Conservation (phyloP, 495 filamentous ascomycete species). For the Talaromyces thailandensis region DNA sequence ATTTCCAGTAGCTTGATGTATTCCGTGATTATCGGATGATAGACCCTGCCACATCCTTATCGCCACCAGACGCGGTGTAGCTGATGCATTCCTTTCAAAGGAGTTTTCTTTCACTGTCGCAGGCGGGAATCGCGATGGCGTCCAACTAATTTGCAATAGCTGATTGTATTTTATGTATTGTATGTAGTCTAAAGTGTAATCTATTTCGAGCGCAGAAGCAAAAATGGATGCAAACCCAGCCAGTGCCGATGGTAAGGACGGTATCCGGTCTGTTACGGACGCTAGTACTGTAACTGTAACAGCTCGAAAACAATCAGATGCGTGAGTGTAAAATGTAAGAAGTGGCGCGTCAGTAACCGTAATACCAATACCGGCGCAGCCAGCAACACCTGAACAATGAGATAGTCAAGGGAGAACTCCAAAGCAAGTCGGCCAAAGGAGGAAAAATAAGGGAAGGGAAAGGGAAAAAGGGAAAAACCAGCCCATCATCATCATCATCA, state of each 20-base stretch:
- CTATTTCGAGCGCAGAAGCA: background rate
- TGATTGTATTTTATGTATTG: background rate
- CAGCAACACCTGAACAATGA: background rate
- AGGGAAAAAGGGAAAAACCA: background rate
- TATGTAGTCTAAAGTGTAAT: background rate
- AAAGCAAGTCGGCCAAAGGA: background rate
- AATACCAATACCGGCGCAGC: background rate
- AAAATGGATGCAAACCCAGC: background rate
- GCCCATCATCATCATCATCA: no score
- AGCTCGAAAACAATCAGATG: background rate
- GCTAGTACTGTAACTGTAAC: background rate
- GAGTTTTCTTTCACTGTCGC: background rate
- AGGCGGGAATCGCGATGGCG: background rate
- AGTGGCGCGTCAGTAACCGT: background rate
- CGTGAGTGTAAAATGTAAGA: background rate
- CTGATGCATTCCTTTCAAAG: background rate
- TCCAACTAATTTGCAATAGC: background rate
- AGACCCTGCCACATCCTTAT: background rate
- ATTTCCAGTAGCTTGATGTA: background rate
- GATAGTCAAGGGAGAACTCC: background rate
- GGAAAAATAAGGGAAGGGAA: background rate
- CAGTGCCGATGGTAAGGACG: background rate
- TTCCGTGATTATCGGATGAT: background rate
- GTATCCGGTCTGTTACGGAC: background rate
- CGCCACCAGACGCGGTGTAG: background rate